Conservation (phyloP, 1,284 basidiomycete genomes). For the Agroathelia rolfsii region DNA sequence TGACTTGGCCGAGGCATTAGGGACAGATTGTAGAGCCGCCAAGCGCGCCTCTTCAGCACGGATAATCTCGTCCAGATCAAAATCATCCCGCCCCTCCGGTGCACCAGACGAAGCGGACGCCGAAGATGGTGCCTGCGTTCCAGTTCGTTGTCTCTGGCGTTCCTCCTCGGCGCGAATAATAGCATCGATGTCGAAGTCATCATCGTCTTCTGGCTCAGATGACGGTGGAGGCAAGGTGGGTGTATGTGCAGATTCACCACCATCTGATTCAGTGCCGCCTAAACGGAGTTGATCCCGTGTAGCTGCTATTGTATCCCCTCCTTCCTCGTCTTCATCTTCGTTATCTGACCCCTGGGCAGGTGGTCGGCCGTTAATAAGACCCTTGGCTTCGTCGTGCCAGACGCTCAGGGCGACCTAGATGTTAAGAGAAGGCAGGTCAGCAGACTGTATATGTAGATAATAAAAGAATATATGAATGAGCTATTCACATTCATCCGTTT, state of each 20-base stretch:
- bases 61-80: conserved; percentile 15
- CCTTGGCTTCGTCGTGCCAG: conserved; percentile 68
- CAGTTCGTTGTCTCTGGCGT: conserved; percentile 19
- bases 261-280: conserved; percentile 13
- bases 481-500: conserved; percentile 70
- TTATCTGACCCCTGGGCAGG: conserved; percentile 23
- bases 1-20: conserved; percentile 1
- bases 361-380: conserved; percentile 29
- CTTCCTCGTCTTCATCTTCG: conserved; percentile 16
- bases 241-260: conserved; percentile 21
- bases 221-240: conserved; percentile 37
- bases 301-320: conserved; percentile 18
- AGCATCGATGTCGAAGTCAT: conserved; percentile 48
- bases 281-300: conserved; percentile 18
- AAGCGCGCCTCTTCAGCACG: conserved; percentile 7
- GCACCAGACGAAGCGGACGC: conserved; percentile 7
- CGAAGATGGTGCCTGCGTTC: conserved; percentile 10
- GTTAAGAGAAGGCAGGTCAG: conserved; percentile 5
- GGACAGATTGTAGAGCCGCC: conserved; percentile 1
- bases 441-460: background rate
- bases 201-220: conserved; percentile 27
- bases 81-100: conserved; percentile 10
- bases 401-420: conserved; percentile 54
- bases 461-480: conserved; percentile 1
- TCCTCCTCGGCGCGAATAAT: conserved; percentile 40